Percentiles rank a stretch among this genome's conserved stretches.
These are phyloP conservation scores for Sutorius australiensis DNA, from an alignment of 768 basidiomycete genomes.

Conservation along the genomic window DNA sequence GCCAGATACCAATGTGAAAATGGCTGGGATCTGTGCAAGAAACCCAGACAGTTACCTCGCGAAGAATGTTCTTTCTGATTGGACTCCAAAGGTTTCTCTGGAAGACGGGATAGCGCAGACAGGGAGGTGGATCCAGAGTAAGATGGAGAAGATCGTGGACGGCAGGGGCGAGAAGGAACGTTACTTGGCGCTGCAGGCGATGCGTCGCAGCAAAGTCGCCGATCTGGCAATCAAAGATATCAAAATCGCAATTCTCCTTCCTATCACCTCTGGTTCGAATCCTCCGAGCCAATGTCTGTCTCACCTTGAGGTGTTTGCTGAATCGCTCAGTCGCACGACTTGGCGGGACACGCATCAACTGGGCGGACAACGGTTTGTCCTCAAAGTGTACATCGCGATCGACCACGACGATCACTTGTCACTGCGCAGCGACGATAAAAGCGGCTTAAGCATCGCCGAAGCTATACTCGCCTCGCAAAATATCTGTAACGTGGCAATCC, in stretches of 20 bases:
- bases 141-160: constrained; percentile 30
- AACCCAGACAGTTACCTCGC: constrained; percentile 49
- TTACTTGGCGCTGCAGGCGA: constrained; percentile 14
- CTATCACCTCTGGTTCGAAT: constrained; percentile 48
- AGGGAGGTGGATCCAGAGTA: constrained; percentile 42
- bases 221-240: constrained; percentile 32
- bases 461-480: constrained; percentile 36
- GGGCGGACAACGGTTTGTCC: constrained; percentile 31
- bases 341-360: constrained; percentile 37
- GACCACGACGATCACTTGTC: constrained; percentile 48
- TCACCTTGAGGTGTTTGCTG: constrained; percentile 40
- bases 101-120: constrained; percentile 47
- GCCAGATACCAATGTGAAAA: constrained; percentile 26
- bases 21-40: constrained; percentile 46
- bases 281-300: constrained; percentile 38
- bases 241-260: constrained; percentile 52
- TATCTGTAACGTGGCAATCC: constrained; percentile 34
- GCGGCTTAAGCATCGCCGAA: constrained; percentile 32
- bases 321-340: constrained; percentile 45
- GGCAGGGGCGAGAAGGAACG: constrained; percentile 8
- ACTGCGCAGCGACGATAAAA: constrained; percentile 11
- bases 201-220: constrained; percentile 38
- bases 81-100: constrained; percentile 41
- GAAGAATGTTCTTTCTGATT: constrained; percentile 29
- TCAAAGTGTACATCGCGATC: constrained; percentile 51